Percentiles rank a stretch among this genome's conserved stretches.
Evolutionary conservation across 2,329 filamentous ascomycete genomes (phyloP).

Genomic region (Bipolaris victoriae): DNA sequence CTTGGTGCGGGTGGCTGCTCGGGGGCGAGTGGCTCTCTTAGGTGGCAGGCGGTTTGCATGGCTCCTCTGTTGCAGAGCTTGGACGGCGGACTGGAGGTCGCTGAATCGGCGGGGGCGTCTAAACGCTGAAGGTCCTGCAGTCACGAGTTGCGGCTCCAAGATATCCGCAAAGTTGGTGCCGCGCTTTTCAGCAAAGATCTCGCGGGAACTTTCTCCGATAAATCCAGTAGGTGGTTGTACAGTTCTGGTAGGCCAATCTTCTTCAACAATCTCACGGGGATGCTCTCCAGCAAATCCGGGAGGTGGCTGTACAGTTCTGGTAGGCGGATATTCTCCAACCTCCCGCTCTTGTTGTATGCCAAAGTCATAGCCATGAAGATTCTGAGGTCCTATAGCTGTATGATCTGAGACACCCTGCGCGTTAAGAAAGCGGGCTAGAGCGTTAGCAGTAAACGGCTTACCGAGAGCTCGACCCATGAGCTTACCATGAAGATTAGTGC

Average conservation of each 20-base stretch:
- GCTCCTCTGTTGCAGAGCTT: neutral
- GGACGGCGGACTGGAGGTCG: neutral
- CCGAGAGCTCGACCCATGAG: constrained; percentile 29
- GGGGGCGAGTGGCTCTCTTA: constrained; percentile 1
- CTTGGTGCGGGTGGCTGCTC: constrained; percentile 23
- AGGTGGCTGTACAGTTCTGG: constrained; percentile 16
- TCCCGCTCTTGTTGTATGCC: neutral
- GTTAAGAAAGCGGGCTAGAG: constrained; percentile 23
- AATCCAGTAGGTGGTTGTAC: constrained; percentile 23
- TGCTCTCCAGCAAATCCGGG: constrained; percentile 15
- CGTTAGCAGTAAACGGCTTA: constrained; percentile 30
- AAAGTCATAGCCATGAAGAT: neutral
- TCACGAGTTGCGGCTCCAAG: neutral
- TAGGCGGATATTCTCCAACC: neutral
- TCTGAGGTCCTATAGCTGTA: neutral
- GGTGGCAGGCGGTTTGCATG: constrained; percentile 6
- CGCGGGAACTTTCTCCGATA: constrained; percentile 7
- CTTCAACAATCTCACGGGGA: constrained; percentile 11
- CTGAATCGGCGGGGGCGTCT: constrained; percentile 7
- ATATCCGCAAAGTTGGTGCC: neutral
- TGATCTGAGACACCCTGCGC: constrained; percentile 4
- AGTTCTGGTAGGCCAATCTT: constrained; percentile 5
- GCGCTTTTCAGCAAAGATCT: constrained; percentile 11
- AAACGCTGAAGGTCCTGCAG: constrained; percentile 3
- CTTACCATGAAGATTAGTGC: constrained; percentile 23